phyloP scores from a whole-genome alignment of 2,329 filamentous ascomycete species.

The Calonectria pseudoreteaudii region DNA sequence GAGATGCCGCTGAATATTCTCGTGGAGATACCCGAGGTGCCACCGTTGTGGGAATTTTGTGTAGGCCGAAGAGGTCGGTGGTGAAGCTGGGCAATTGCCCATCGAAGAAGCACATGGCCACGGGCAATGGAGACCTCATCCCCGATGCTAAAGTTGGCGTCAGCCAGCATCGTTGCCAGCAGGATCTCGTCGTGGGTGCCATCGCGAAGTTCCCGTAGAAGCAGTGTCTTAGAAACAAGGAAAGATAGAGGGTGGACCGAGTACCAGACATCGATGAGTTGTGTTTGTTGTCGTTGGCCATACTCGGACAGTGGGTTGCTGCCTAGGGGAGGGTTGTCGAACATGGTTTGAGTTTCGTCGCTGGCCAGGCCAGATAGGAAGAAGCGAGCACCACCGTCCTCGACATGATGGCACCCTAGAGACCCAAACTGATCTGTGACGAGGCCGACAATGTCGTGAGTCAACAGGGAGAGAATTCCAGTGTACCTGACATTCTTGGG shows the following conservation, averaged over 20 bases:
- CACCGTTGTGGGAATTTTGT: constrained; percentile 34
- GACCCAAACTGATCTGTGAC: constrained; percentile 46
- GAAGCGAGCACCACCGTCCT: constrained; percentile 42
- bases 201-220: constrained; percentile 52
- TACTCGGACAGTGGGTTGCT: constrained; percentile 45
- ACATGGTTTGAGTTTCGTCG: constrained; percentile 47
- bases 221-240: constrained; percentile 55
- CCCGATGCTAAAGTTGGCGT: constrained; percentile 50
- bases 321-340: constrained; percentile 38
- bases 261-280: constrained; percentile 57
- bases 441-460: constrained; percentile 47
- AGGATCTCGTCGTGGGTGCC: constrained; percentile 54
- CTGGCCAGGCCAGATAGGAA: constrained; percentile 43
- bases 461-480: constrained; percentile 44
- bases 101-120: constrained; percentile 48
- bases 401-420: constrained; percentile 44
- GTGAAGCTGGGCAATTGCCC: constrained; percentile 49
- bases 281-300: constrained; percentile 47
- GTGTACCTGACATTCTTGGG: constrained; percentile 37
- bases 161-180: constrained; percentile 53
- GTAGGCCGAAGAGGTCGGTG: constrained; percentile 39
- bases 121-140: constrained; percentile 42
- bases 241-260: constrained; percentile 53
- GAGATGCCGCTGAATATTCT: constrained; percentile 48
- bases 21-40: constrained; percentile 44